phyloP scores from a whole-genome alignment of 805 yeast species.

The Lachancea nothofagi region DNA sequence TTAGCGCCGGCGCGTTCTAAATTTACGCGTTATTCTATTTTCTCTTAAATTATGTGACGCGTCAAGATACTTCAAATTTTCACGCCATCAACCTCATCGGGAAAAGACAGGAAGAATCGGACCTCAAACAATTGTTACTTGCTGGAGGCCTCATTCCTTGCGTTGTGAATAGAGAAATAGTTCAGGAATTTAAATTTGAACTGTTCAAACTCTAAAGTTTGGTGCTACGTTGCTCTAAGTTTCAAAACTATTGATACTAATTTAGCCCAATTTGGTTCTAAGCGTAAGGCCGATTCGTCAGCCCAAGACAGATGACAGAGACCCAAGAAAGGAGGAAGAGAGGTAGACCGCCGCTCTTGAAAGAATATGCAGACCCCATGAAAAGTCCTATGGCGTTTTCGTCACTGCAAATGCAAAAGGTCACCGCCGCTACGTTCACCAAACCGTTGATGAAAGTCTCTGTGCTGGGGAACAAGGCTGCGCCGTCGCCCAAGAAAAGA shows the following conservation, averaged over 20 bases:
- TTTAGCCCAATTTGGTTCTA: not conserved
- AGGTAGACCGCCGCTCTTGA: conserved; percentile 35
- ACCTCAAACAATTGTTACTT: not conserved
- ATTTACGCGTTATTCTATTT: too few species aligned
- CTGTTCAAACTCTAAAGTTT: not conserved
- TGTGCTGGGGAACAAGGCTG: conserved; percentile 19
- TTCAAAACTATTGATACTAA: not conserved
- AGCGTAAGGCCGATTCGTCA: not conserved
- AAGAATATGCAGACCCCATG: conserved; percentile 32
- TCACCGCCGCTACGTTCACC: conserved; percentile 24
- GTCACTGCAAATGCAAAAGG: conserved; percentile 29
- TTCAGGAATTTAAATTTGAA: not conserved
- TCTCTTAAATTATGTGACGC: too few species aligned
- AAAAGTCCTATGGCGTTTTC: conserved; percentile 35
- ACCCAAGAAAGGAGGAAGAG: conserved; percentile 16
- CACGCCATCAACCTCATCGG: not conserved
- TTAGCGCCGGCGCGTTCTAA: too few species aligned
- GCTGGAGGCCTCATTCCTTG: not conserved
- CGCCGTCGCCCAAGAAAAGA: conserved; percentile 20
- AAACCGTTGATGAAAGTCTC: conserved; percentile 34
- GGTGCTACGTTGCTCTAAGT: too few species aligned
- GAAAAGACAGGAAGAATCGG: not conserved
- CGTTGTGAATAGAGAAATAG: not conserved
- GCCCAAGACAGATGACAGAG: not conserved
- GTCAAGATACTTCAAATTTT: too few species aligned